Evolutionary conservation across 495 filamentous ascomycete genomes (phyloP).

Genomic region (Diplogelasinospora grovesii): DNA sequence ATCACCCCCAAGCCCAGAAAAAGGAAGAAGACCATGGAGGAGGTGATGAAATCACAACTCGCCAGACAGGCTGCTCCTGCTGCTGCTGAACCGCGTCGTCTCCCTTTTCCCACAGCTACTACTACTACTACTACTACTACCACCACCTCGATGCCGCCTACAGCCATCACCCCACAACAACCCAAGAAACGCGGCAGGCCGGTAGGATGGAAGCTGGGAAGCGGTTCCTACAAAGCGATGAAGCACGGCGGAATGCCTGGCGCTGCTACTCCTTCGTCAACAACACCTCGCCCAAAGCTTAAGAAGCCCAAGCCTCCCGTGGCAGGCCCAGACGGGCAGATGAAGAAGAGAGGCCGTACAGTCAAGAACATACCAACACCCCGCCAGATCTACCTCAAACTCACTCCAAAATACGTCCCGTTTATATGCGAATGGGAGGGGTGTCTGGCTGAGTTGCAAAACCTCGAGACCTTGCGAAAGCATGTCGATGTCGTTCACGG

Average conservation of each 20-base stretch:
- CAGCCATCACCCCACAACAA: too few relatives aligned
- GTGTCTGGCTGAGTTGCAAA: conserved; percentile 68
- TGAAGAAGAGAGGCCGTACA: conserved; percentile 16
- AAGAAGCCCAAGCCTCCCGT: too few relatives aligned
- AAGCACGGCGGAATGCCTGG: background rate
- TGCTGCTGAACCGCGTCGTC: too few relatives aligned
- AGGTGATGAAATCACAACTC: too few relatives aligned
- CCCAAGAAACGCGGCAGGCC: conserved; percentile 26
- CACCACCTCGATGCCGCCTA: too few relatives aligned
- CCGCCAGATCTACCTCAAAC: conserved; percentile 17
- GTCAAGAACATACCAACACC: conserved; percentile 17
- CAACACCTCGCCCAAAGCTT: conserved; percentile 10
- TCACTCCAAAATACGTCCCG: conserved; percentile 18
- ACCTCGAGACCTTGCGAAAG: conserved; percentile 59
- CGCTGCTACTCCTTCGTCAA: too few relatives aligned
- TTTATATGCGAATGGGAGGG: conserved; percentile 33
- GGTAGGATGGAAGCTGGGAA: conserved; percentile 21
- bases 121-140: too few relatives aligned
- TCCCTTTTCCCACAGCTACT: too few relatives aligned
- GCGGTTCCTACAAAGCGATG: conserved; percentile 12
- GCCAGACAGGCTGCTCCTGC: too few relatives aligned
- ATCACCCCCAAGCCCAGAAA: background rate
- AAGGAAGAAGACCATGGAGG: too few relatives aligned
- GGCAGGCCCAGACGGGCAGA: conserved; percentile 7
- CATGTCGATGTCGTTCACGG: conserved; percentile 57